Percentiles rank a stretch among this genome's conserved stretches.
phyloP scores from a whole-genome alignment of 129 eudicot genomes.

The sunflower (Helianthus annuus) region HanXRQr2.0-SUNRISE NC_035441.2:130626083-130626582 shows the following conservation, averaged over 20 bases:
- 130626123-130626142: conserved; percentile 19
- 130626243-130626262: conserved; percentile 22
- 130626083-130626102: conserved; percentile 23
- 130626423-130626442: too few species aligned
- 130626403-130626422: too few species aligned
- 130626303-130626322: conserved; percentile 17
- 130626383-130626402: neutral
- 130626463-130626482: too few species aligned
- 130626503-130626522: too few species aligned
- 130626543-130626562: too few species aligned
- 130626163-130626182: conserved; percentile 3
- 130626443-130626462: too few species aligned
- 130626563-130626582: too few species aligned
- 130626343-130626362: neutral
- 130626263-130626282: conserved; percentile 23
- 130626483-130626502: too few species aligned
- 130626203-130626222: conserved; percentile 3
- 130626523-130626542: too few species aligned
- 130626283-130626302: conserved; percentile 10
- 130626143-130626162: neutral
- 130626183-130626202: conserved; percentile 26
- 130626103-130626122: conserved; percentile 27
- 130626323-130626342: neutral
- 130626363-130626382: neutral
- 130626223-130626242: neutral